Base-by-base conservation (phyloP, 129 eudicot species). In the Pseudognaphalium luteoalbum region DNA sequence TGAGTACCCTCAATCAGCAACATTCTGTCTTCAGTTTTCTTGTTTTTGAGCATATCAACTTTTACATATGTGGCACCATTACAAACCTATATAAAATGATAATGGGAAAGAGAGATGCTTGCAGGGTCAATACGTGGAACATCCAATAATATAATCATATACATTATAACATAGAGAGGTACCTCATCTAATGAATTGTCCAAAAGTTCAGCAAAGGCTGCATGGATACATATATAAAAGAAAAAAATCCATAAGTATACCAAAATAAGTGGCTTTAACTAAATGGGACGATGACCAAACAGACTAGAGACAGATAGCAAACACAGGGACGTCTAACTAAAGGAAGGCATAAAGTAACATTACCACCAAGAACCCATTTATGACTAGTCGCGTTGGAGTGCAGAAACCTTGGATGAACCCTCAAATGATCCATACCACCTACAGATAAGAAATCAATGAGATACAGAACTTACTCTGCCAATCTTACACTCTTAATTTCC, bases 291-390 rank as follows among this genome's bases (percentile, higher is more conserved):
- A 44, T 44, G 12, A 44, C 11, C 11, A 71, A 74, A 37, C 11
- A 71, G 71, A 37, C 68, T 20, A 34, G 20, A 76, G 59, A 70
- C 9, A 52, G 4, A 41, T n/a, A 35, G 59, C 59, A 50, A 75
- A 60, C 21, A 66, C 67, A 29, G 71, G 50, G 59, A n/a, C 16
- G 9, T 67, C 29, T 68, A 34, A 22, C 65, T 34, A 54, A 60
- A 68, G 15, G 58, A n/a, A 44, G 54, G 3, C 6, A 14, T 47
- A 47, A 47, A 47, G 69, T 69, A 73, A 64, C 77, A 41, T 80
- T 87, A 94, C 99, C 99, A 54, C 99, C 99, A 89, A 94, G 99
- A 64, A 90, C 97, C 99, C 99, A 94, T 83, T 94, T 91, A 87
- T 94, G 99, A 81, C 99, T 94, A 61, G 99, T 94, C 50, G 99